phyloP scores from a whole-genome alignment of 1,139 yeast species.

The Nakaseomyces bracarensis region DNA sequence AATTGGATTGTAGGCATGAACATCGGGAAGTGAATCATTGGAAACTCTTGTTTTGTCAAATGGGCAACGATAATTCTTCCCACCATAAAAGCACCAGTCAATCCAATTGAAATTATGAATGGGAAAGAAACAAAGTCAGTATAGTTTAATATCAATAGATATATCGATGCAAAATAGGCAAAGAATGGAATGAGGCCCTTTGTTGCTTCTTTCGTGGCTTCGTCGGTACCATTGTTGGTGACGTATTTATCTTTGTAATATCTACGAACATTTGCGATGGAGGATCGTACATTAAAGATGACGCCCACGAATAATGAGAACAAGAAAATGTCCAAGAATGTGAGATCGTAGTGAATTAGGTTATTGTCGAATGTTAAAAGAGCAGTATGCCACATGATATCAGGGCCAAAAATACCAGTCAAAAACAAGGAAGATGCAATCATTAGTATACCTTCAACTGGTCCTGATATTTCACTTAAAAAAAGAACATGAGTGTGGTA shows the following conservation, averaged over 20 bases:
- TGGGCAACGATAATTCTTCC: slow-evolving; percentile 87
- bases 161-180: slow-evolving; percentile 48
- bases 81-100: slow-evolving; percentile 73
- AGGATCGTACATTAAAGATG: slow-evolving; percentile 61
- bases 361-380: slow-evolving; percentile 14
- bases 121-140: slow-evolving; percentile 53
- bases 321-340: slow-evolving; percentile 18
- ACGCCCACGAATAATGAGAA: slow-evolving; percentile 38
- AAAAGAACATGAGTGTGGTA: slow-evolving; percentile 80
- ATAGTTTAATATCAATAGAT: slow-evolving; percentile 39
- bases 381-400: slow-evolving; percentile 47
- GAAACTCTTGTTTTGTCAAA: slow-evolving; percentile 70
- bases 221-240: slow-evolving; percentile 18
- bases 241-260: slow-evolving; percentile 38
- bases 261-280: slow-evolving; percentile 58
- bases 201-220: slow-evolving; percentile 39
- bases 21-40: slow-evolving; percentile 60
- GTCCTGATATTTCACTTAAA: slow-evolving; percentile 77
- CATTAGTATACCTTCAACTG: slow-evolving; percentile 84
- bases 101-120: slow-evolving; percentile 61
- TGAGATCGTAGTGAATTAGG: slow-evolving; percentile 17
- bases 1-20: slow-evolving; percentile 56
- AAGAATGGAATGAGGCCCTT: slow-evolving; percentile 65
- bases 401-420: slow-evolving; percentile 67
- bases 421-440: slow-evolving; percentile 46